phyloP scores from a whole-genome alignment of 805 yeast species.

The Suhomyces kilbournensis region DNA sequence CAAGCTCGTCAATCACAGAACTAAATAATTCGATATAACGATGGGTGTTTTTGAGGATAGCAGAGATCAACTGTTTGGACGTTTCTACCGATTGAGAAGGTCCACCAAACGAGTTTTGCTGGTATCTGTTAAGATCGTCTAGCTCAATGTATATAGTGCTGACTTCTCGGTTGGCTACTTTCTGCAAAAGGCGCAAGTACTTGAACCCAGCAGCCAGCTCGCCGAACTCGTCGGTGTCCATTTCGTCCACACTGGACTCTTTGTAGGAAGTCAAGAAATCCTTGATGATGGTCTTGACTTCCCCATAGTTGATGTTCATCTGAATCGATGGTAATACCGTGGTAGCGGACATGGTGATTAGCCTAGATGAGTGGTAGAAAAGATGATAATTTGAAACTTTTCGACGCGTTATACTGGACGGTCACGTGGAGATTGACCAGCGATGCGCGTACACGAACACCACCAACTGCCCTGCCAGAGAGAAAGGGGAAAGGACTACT shows the following conservation, averaged over 20 bases:
- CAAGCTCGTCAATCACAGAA: constrained; percentile 67
- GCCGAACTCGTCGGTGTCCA: constrained; percentile 14
- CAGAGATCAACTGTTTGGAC: constrained; percentile 1
- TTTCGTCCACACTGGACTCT: constrained; percentile 27
- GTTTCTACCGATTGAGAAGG: constrained; percentile 39
- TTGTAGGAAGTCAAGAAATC: constrained; percentile 72
- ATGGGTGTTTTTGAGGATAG: constrained; percentile 66
- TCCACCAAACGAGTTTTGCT: constrained; percentile 37
- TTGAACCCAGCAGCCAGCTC: constrained; percentile 35
- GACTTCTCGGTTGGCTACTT: constrained; percentile 78
- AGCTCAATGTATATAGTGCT: constrained; percentile 70
- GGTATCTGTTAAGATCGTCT: constrained; percentile 78
- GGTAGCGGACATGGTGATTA: constrained; percentile 15
- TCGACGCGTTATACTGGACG: background rate
- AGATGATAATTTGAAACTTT: background rate
- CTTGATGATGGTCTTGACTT: constrained; percentile 52
- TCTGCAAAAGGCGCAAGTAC: constrained; percentile 70
- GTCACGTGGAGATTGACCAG: background rate
- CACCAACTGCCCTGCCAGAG: too few species aligned
- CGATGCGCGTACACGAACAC: too few species aligned
- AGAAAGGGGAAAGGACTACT: too few species aligned
- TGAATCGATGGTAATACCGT: constrained; percentile 59
- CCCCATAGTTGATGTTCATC: constrained; percentile 70
- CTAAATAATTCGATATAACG: constrained; percentile 79
- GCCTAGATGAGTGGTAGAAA: too few species aligned